Base-by-base conservation (phyloP, 1,139 yeast genomes). In the Scheffersomyces titani region DNA sequence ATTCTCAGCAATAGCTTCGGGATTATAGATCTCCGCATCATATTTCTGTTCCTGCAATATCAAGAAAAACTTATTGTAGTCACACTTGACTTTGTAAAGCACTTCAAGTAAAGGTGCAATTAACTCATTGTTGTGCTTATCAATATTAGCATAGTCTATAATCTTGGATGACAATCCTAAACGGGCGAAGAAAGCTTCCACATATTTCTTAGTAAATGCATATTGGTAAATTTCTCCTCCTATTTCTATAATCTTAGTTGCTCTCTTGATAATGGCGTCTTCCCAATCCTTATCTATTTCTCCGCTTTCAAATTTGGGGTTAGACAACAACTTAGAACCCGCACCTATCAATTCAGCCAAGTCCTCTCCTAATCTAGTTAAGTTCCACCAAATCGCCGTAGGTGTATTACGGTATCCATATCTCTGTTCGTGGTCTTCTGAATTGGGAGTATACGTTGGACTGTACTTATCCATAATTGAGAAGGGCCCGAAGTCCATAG, bases 401-500 rank as follows among this genome's bases (percentile, higher is more conserved):
- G 98, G 98, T 16, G 92, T 89, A 66, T 90, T 91, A 44, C 82
- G 82, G 71, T 89, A 93, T 9, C 92, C 85, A 70, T 94, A 94
- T 52, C 98, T 78, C 30, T 76, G 71, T 55, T 79, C 77, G 52
- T 82, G 84, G 69, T 94, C 99, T 68, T 92, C 98, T 55, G 92
- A 93, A 68, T 94, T 94, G 1, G 98, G 96, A 0, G 98, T 90
- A 68, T 84, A 93, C 54, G 82, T 72, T 6, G 96, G 93, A 66
- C 92, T 88, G 69, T 88, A 94, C 56, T 84, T 85, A 68, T 93
- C 98, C 87, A 90, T 80, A 55, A 92, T 90, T 22, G 96, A 90
- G 74, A 91, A 94, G 1, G 99, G 99, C 3, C 99, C 99, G 70
- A 89, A 94, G 71, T 94, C 99, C 73, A 94, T 85, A 0, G 97